Percentiles rank a stretch among this genome's conserved stretches.
Conservation (phyloP, 2,329 filamentous ascomycete genomes). For the Penicillium sp. region DNA sequence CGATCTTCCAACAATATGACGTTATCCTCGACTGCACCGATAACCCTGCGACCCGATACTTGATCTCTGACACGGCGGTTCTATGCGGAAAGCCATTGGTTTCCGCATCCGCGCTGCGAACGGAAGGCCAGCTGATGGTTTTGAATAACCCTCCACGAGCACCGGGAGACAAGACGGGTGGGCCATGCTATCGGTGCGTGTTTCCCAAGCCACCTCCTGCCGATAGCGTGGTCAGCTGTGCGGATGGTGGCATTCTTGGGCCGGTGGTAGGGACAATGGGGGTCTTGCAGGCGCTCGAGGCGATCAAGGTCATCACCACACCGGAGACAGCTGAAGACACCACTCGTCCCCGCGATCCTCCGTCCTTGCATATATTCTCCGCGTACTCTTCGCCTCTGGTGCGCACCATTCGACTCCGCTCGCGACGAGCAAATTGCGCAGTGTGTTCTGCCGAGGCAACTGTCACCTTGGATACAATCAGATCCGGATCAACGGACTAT, state of each 20-base stretch:
- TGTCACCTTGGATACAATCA: constrained; percentile 65
- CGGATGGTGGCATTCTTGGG: constrained; percentile 88
- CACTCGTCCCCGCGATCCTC: constrained; percentile 30
- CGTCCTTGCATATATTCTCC: constrained; percentile 46
- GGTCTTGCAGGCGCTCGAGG: constrained; percentile 84
- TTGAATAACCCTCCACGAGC: constrained; percentile 76
- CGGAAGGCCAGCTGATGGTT: constrained; percentile 86
- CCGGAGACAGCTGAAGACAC: constrained; percentile 25
- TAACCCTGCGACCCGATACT: constrained; percentile 85
- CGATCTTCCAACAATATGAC: constrained; percentile 72
- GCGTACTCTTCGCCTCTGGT: constrained; percentile 57
- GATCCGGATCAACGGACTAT: constrained; percentile 74
- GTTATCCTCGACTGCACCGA: constrained; percentile 94
- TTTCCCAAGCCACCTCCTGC: constrained; percentile 86
- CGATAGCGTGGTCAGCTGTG: constrained; percentile 80
- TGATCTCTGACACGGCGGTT: constrained; percentile 88
- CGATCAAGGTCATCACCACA: constrained; percentile 75
- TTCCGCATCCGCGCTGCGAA: constrained; percentile 84
- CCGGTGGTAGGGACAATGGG: constrained; percentile 94
- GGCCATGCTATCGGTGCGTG: constrained; percentile 91
- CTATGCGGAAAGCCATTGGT: constrained; percentile 77
- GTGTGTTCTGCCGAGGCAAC: constrained; percentile 69
- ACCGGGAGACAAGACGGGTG: constrained; percentile 60
- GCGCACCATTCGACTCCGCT: constrained; percentile 72
- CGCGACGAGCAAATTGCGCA: constrained; percentile 69